These are phyloP conservation scores for Coemansia sp. DNA, from an alignment of 192 early-diverging fungal species.

Conservation along the genomic window DNA sequence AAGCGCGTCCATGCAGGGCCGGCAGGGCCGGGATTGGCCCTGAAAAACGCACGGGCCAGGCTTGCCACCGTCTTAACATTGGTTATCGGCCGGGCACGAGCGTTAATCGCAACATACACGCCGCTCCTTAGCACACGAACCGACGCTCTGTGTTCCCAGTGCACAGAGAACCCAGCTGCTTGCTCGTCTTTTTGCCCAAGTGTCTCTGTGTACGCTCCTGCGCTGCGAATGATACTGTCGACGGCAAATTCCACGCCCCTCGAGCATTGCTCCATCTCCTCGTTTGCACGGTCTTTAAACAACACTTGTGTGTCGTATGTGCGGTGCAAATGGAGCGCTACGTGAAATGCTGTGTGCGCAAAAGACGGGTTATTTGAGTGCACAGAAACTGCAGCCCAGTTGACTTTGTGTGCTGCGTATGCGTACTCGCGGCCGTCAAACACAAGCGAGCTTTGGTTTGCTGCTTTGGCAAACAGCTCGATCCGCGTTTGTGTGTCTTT, in stretches of 20 bases:
- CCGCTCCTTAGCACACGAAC: conserved; percentile 5
- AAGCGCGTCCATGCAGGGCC: conserved; percentile 9
- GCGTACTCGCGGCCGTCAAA: conserved; percentile 34
- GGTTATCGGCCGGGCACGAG: conserved; percentile 12
- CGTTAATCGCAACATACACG: conserved; percentile 10
- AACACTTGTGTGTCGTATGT: conserved; percentile 18
- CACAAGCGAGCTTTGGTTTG: background rate
- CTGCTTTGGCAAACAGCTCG: background rate
- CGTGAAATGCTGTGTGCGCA: conserved; percentile 6
- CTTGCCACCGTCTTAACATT: conserved; percentile 10
- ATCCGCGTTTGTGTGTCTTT: conserved; percentile 1
- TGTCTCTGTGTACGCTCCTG: background rate
- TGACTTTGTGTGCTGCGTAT: conserved; percentile 6
- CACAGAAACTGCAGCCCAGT: background rate
- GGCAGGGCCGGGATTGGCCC: background rate
- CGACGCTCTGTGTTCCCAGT: conserved; percentile 36
- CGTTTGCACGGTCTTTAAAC: conserved; percentile 1
- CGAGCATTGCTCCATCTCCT: background rate
- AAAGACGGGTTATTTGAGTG: too few species aligned
- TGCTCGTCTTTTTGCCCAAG: background rate
- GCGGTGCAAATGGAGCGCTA: conserved; percentile 11
- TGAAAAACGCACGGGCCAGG: conserved; percentile 8
- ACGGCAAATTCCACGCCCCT: conserved; percentile 25
- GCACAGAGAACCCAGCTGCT: conserved; percentile 23
- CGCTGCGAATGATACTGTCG: conserved; percentile 21